These are phyloP conservation scores for Leccinum barrowsii DNA, from an alignment of 768 basidiomycete species.

Conservation along the genomic window DNA sequence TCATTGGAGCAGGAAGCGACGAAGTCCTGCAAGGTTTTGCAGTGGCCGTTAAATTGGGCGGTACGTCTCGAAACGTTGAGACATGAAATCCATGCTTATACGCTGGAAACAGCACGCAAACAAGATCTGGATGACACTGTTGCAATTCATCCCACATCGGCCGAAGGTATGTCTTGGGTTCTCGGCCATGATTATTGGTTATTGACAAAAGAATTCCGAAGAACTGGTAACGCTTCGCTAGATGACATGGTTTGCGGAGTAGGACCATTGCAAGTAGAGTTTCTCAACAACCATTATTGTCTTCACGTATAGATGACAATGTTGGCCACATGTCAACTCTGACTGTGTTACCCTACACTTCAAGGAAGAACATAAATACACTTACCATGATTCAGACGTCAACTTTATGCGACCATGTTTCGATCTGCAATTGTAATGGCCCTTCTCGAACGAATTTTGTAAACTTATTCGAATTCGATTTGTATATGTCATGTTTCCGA, in stretches of 20 bases:
- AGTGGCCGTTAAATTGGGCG: constrained; percentile 97
- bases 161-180: constrained; percentile 56
- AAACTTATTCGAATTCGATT: background rate
- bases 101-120: constrained; percentile 54
- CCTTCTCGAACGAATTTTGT: no score
- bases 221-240: constrained; percentile 58
- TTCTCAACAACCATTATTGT: background rate
- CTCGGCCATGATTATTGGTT: background rate
- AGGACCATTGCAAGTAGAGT: background rate
- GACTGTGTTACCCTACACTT: background rate
- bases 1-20: constrained; percentile 89
- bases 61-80: constrained; percentile 28
- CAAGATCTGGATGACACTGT: constrained; percentile 83
- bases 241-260: background rate
- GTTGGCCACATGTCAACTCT: background rate
- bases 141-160: constrained; percentile 88
- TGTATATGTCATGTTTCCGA: no score
- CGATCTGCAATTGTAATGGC: background rate
- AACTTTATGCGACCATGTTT: background rate
- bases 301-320: background rate
- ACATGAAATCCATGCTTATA: constrained; percentile 2
- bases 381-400: background rate
- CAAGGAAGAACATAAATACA: background rate
- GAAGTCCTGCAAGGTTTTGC: constrained; percentile 95
- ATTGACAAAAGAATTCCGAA: constrained; percentile 26